A percentile compares a stretch with the other conserved stretches of the same genome.
These are phyloP conservation scores for Penicillium angulare DNA, from an alignment of 495 filamentous ascomycete genomes.

Conservation along the genomic window DNA sequence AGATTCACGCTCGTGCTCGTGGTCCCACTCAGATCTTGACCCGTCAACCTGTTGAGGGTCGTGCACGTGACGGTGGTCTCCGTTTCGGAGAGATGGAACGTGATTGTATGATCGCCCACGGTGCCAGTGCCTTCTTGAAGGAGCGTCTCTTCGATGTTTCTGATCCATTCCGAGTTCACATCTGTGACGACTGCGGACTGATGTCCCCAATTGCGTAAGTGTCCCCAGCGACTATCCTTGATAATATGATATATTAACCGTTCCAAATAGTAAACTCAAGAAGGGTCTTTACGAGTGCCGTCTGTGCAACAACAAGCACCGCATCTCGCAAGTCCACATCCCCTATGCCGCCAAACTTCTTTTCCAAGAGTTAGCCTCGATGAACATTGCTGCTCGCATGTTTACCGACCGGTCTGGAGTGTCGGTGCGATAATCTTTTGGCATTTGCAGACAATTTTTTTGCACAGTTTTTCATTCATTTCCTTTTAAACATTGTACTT, in stretches of 20 bases:
- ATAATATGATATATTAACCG: constrained; percentile 20
- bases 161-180: constrained; percentile 97
- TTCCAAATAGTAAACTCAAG: constrained; percentile 72
- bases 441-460: too few species aligned
- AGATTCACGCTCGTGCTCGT: constrained; percentile 95
- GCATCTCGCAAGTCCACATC: constrained; percentile 94
- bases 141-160: constrained; percentile 95
- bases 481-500: constrained; percentile 21
- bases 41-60: constrained; percentile 95
- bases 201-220: constrained; percentile 99
- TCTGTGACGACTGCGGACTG: constrained; percentile 97
- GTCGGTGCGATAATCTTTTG: constrained; percentile 36
- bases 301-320: constrained; percentile 97
- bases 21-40: constrained; percentile 97
- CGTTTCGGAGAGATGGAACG: constrained; percentile 99
- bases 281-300: constrained; percentile 95
- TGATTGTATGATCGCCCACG: constrained; percentile 99
- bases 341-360: constrained; percentile 97
- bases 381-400: constrained; percentile 98
- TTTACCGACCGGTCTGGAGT: constrained; percentile 70
- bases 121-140: constrained; percentile 93
- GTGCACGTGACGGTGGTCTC: constrained; percentile 94
- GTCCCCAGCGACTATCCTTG: background rate
- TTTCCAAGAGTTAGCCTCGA: constrained; percentile 95
- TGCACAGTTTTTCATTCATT: constrained; percentile 6